phyloP scores from a whole-genome alignment of 257 asterid species.

The Solanum corneliomulleri region DNA sequence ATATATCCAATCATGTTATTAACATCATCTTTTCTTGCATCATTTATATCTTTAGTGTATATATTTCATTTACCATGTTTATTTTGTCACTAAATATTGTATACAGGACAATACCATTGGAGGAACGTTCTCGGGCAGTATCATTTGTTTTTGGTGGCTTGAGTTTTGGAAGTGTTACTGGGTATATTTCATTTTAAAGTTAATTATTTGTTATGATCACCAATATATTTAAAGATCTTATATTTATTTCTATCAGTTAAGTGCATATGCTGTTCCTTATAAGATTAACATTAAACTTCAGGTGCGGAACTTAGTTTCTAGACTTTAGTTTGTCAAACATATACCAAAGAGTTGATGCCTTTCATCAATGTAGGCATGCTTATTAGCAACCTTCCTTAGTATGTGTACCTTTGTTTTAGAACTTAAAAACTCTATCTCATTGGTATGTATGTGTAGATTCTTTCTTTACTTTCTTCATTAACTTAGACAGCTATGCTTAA shows the following conservation, averaged over 20 bases:
- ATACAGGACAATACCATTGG: constrained; percentile 79
- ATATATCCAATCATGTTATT: neutral
- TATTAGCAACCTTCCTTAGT: neutral
- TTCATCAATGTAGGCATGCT: neutral
- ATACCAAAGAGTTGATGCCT: neutral
- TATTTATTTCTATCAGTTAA: neutral
- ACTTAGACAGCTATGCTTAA: neutral
- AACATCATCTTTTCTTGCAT: neutral
- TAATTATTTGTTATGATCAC: neutral
- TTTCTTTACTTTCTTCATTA: neutral
- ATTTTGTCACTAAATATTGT: neutral
- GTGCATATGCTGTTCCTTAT: neutral
- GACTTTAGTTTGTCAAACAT: neutral
- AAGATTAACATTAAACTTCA: neutral
- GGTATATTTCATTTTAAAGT: constrained; percentile 33
- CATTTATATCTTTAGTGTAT: neutral
- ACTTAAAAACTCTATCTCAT: neutral
- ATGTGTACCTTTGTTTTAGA: neutral
- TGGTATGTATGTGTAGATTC: neutral
- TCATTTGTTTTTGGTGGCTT: constrained; percentile 95
- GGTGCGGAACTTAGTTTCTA: neutral
- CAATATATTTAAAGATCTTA: neutral
- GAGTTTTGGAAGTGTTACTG: constrained; percentile 91
- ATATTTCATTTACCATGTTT: neutral
- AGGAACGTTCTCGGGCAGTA: constrained; percentile 96